Conservation (phyloP, 345 rosid genomes). For the Populus simonii region DNA sequence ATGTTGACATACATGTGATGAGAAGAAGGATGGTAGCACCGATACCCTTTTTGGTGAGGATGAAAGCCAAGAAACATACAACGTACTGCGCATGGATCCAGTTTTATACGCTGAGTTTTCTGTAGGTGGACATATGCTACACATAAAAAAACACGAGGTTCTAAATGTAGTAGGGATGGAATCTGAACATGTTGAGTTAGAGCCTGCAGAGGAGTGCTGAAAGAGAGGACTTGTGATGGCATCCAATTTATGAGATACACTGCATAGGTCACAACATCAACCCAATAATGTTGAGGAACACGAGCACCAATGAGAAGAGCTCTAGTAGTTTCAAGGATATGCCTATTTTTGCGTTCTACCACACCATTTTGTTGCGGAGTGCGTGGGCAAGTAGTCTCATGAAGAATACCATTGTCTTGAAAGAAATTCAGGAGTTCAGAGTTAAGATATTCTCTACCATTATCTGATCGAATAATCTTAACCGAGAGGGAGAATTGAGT, state of each 20-base stretch:
- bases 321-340: not conserved
- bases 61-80: not conserved
- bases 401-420: too few species aligned
- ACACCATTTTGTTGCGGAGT: too few species aligned
- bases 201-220: too few species aligned
- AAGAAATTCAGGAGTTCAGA: too few species aligned
- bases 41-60: not conserved
- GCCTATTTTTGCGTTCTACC: not conserved
- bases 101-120: not conserved
- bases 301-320: not conserved
- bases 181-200: not conserved
- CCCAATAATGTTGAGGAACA: not conserved
- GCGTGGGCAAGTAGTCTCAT: too few species aligned
- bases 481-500: too few species aligned
- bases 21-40: not conserved
- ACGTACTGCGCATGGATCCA: not conserved
- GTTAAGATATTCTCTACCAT: too few species aligned
- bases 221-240: not conserved
- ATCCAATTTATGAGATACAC: not conserved
- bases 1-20: not conserved
- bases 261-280: not conserved
- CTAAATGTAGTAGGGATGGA: not conserved
- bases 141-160: not conserved
- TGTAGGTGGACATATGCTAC: not conserved
- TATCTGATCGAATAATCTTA: too few species aligned